A percentile compares a stretch with the other conserved stretches of the same genome.
Evolutionary conservation across 192 early-diverging fungal species (phyloP).

Genomic region (Coemansia erecta): DNA sequence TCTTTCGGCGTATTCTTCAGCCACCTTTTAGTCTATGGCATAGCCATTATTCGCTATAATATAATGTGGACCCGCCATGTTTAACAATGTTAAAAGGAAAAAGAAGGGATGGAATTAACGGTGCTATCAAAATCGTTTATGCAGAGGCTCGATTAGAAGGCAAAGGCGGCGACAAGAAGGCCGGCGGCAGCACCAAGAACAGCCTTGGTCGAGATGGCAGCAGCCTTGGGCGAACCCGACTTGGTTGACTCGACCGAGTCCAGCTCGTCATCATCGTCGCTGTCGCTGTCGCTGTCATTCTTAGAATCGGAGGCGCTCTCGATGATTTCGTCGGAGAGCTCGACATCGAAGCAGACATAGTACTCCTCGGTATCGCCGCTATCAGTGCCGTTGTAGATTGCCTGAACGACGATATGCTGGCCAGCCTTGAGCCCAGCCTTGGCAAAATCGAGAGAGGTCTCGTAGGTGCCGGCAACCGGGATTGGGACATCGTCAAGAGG

Average conservation of each 20-base stretch:
- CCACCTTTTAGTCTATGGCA: conserved; percentile 10
- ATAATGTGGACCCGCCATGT: background rate
- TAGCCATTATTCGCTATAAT: background rate
- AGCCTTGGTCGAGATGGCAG: conserved; percentile 18
- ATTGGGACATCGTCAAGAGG: conserved; percentile 19
- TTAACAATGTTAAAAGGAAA: background rate
- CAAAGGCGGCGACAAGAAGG: conserved; percentile 22
- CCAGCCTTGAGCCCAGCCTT: conserved; percentile 38
- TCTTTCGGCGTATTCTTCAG: conserved; percentile 54
- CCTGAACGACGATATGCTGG: conserved; percentile 47
- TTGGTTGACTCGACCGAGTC: conserved; percentile 3
- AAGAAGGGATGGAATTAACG: background rate
- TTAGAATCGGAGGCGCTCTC: background rate
- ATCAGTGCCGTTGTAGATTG: conserved; percentile 48
- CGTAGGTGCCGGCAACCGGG: conserved; percentile 29
- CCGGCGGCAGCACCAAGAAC: conserved; percentile 25
- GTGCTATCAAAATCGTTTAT: background rate
- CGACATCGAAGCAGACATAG: conserved; percentile 50
- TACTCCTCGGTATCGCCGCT: conserved; percentile 27
- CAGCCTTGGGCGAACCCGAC: conserved; percentile 1
- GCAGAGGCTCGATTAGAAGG: conserved; percentile 7
- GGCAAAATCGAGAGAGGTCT: conserved; percentile 32
- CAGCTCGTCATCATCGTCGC: background rate
- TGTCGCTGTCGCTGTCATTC: conserved; percentile 3
- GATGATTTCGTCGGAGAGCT: conserved; percentile 26